A percentile compares a stretch with the other conserved stretches of the same genome.
phyloP scores from a whole-genome alignment of 2,329 filamentous ascomycete genomes.

The Fusarium penzigii region DNA sequence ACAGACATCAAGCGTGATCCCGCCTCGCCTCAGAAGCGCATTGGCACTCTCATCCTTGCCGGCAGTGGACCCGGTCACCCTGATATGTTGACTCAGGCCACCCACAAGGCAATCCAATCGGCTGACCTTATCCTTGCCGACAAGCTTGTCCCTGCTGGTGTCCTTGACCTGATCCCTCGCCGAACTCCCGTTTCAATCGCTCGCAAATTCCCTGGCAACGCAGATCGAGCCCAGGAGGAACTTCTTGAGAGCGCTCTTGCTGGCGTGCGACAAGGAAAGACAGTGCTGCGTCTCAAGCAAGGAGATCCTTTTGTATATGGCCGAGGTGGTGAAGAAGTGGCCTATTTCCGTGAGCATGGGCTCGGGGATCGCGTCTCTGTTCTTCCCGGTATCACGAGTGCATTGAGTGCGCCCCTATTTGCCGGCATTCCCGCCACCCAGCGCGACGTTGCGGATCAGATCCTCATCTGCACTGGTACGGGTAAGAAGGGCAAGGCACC shows the following conservation, averaged over 20 bases:
- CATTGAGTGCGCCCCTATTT: constrained; percentile 84
- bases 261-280: constrained; percentile 66
- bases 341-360: constrained; percentile 75
- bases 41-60: constrained; percentile 80
- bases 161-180: constrained; percentile 87
- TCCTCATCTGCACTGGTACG: constrained; percentile 95
- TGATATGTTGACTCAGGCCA: constrained; percentile 82
- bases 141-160: constrained; percentile 81
- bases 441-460: constrained; percentile 85
- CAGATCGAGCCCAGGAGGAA: constrained; percentile 89
- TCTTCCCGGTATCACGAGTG: constrained; percentile 87
- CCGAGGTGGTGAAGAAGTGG: constrained; percentile 88
- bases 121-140: constrained; percentile 83
- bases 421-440: constrained; percentile 87
- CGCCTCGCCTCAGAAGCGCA: constrained; percentile 29
- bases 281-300: constrained; percentile 89
- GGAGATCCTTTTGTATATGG: constrained; percentile 97
- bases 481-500: constrained; percentile 86
- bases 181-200: constrained; percentile 89
- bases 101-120: constrained; percentile 71
- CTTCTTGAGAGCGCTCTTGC: constrained; percentile 76
- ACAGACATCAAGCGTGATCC: constrained; percentile 23
- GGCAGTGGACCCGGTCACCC: constrained; percentile 93
- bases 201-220: constrained; percentile 96
- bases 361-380: constrained; percentile 66